Conservation (phyloP, 2,329 filamentous ascomycete species). For the Hysterium pulicare region DNA sequence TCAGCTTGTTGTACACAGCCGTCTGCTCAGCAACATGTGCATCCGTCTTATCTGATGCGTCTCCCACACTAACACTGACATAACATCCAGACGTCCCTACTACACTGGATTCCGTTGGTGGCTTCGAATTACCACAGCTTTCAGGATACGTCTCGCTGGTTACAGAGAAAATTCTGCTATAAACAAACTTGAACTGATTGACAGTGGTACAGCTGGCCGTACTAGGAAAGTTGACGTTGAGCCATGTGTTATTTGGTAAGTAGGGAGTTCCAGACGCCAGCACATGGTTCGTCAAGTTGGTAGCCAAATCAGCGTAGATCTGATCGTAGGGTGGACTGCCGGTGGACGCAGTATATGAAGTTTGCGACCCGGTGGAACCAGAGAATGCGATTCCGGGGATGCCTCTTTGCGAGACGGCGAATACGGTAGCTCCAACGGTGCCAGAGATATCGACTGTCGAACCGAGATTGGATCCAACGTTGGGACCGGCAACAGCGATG, state of each 20-base stretch:
- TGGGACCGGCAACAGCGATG: constrained; percentile 64
- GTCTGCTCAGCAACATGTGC: constrained; percentile 51
- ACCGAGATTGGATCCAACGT: constrained; percentile 59
- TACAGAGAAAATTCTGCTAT: constrained; percentile 57
- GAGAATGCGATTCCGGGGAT: constrained; percentile 69
- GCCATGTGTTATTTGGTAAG: constrained; percentile 57
- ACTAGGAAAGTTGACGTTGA: constrained; percentile 68
- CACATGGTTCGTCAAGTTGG: constrained; percentile 55
- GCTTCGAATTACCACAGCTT: constrained; percentile 52
- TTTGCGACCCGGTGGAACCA: too few relatives aligned
- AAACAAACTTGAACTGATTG: constrained; percentile 60
- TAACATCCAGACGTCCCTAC: constrained; percentile 54
- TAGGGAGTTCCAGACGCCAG: constrained; percentile 59
- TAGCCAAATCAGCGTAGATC: constrained; percentile 63
- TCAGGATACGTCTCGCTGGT: constrained; percentile 34
- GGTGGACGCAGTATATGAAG: too few relatives aligned
- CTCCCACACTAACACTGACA: constrained; percentile 61
- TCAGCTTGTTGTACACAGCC: constrained; percentile 51
- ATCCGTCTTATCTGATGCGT: constrained; percentile 60
- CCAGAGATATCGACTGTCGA: constrained; percentile 58
- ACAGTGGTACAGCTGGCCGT: constrained; percentile 49
- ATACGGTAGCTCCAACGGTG: constrained; percentile 63
- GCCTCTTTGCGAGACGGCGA: constrained; percentile 51
- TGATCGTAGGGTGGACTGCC: constrained; percentile 51
- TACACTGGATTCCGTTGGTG: constrained; percentile 60